A percentile compares a stretch with the other conserved stretches of the same genome.
Evolutionary conservation across 495 filamentous ascomycete genomes (phyloP).

Genomic region (Aspergillus conjunctus): DNA sequence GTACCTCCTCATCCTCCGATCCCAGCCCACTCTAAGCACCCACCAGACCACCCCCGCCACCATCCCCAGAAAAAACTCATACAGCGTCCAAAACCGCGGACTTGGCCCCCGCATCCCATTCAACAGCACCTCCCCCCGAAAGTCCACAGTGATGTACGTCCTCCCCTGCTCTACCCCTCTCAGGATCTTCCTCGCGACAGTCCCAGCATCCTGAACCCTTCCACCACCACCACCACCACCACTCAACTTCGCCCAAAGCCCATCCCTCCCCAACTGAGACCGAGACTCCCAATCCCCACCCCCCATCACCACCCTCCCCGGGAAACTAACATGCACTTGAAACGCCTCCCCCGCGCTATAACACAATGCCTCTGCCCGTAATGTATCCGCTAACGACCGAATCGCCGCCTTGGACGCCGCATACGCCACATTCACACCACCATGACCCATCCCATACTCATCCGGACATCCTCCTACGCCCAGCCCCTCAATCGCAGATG

Average conservation of each 20-base stretch:
- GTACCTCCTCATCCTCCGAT: background rate
- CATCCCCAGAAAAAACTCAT: background rate
- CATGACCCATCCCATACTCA: background rate
- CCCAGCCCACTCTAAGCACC: background rate
- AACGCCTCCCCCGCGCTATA: background rate
- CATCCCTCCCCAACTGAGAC: too few relatives aligned
- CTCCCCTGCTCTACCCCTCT: background rate
- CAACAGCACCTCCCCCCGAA: background rate
- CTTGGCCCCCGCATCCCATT: background rate
- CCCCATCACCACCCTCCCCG: background rate
- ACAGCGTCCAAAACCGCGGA: constrained; percentile 1
- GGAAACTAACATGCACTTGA: background rate
- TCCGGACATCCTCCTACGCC: background rate
- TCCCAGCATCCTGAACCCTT: background rate
- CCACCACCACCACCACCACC: too few relatives aligned
- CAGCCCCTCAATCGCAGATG: background rate
- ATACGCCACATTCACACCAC: background rate
- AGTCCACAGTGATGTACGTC: background rate
- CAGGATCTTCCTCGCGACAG: background rate
- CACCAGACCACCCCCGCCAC: background rate
- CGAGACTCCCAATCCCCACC: background rate
- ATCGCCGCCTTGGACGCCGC: background rate
- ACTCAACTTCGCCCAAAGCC: too few relatives aligned
- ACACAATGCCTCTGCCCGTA: background rate
- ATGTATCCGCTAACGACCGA: background rate